A percentile compares a stretch with the other conserved stretches of the same genome.
Conservation (phyloP, 768 basidiomycete species). For the Antrodiella citrinella region DNA sequence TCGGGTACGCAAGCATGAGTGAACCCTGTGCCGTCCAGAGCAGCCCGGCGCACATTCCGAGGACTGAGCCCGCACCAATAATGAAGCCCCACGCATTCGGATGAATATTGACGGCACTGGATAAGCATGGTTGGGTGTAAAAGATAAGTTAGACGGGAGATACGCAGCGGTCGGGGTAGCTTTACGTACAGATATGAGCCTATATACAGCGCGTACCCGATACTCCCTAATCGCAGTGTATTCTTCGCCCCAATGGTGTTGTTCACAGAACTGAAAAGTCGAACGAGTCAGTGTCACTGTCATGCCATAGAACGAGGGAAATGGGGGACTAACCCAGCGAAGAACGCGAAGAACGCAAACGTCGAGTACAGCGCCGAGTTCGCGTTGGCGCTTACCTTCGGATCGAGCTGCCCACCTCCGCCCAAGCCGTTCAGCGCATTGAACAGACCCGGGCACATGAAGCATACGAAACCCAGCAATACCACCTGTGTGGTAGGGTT, state of each 20-base stretch:
- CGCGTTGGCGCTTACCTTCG: slow-evolving; percentile 59
- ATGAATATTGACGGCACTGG: slow-evolving; percentile 68
- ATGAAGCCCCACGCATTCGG: slow-evolving; percentile 52
- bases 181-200: slow-evolving; percentile 57
- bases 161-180: not conserved
- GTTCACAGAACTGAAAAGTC: slow-evolving; percentile 65
- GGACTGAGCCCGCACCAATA: slow-evolving; percentile 61
- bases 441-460: slow-evolving; percentile 56
- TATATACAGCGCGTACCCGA: slow-evolving; percentile 72
- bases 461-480: slow-evolving; percentile 64
- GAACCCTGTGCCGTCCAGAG: slow-evolving; percentile 85
- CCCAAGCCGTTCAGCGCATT: slow-evolving; percentile 78
- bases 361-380: slow-evolving; percentile 61
- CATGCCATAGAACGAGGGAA: not conserved
- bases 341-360: slow-evolving; percentile 56
- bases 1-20: slow-evolving; percentile 78
- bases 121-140: too few species aligned
- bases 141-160: not conserved
- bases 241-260: slow-evolving; percentile 72
- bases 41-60: slow-evolving; percentile 64
- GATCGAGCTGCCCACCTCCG: slow-evolving; percentile 66
- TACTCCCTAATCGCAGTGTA: slow-evolving; percentile 66
- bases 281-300: too few species aligned
- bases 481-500: slow-evolving; percentile 50
- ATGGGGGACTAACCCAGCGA: slow-evolving; percentile 49